phyloP scores from a whole-genome alignment of 345 rosid species.

The Aquilaria sinensis region DNA sequence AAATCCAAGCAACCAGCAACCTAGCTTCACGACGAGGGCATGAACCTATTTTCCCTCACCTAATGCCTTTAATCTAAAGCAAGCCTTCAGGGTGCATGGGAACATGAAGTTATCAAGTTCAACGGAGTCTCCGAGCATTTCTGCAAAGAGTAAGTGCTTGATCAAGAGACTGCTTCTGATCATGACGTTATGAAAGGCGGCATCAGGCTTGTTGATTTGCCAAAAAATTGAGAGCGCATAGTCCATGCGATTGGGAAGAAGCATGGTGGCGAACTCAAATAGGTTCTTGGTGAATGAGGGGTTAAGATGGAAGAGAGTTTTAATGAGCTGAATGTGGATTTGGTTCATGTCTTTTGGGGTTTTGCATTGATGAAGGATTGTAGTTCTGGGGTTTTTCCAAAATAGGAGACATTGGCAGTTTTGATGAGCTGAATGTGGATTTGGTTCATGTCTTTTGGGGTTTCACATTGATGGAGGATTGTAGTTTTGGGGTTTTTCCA shows the following conservation, averaged over 20 bases:
- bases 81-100: constrained; percentile 30
- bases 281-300: constrained; percentile 25
- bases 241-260: constrained; percentile 27
- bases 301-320: constrained; percentile 30
- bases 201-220: constrained; percentile 23
- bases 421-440: too few species aligned
- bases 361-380: constrained; percentile 30
- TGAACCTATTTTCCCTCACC: constrained; percentile 38
- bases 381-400: constrained; percentile 21
- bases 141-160: constrained; percentile 23
- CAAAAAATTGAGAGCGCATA: constrained; percentile 35
- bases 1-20: constrained; percentile 19
- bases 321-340: constrained; percentile 32
- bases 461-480: too few species aligned
- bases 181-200: constrained; percentile 29
- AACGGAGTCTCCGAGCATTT: constrained; percentile 23
- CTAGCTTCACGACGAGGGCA: constrained; percentile 28
- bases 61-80: constrained; percentile 26
- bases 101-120: constrained; percentile 33
- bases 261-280: constrained; percentile 28
- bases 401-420: too few species aligned
- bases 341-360: constrained; percentile 30
- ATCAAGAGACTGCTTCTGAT: constrained; percentile 28
- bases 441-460: too few species aligned
- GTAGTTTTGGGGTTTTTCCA: too few species aligned